Evolutionary conservation across 2,329 filamentous ascomycete species (phyloP).

Genomic region (Stylonectria norvegica): DNA sequence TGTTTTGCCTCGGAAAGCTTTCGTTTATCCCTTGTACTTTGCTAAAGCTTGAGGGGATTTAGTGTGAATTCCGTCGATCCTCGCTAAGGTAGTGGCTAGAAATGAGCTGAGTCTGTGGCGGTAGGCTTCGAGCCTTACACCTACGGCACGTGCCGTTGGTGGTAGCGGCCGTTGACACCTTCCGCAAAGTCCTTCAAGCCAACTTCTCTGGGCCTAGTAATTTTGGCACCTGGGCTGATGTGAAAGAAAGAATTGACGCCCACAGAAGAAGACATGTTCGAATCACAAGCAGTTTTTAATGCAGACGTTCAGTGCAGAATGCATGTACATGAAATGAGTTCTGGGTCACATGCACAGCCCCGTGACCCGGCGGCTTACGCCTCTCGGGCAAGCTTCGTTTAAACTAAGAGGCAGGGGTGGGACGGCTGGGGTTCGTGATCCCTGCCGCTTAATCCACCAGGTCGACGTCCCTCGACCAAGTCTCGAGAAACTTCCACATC

Average conservation of each 20-base stretch:
- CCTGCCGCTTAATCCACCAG: background rate
- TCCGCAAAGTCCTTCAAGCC: background rate
- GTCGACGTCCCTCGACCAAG: constrained; percentile 28
- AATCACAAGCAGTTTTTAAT: no score
- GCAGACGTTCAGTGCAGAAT: no score
- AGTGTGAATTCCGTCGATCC: constrained; percentile 7
- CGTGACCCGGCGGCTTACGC: constrained; percentile 17
- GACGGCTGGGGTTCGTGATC: constrained; percentile 11
- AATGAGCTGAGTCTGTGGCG: background rate
- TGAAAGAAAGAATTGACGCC: background rate
- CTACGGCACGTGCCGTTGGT: background rate
- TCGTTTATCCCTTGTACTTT: background rate
- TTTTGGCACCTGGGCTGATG: background rate
- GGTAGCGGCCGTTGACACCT: background rate
- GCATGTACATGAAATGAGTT: no score
- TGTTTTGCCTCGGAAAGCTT: constrained; percentile 9
- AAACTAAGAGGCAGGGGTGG: constrained; percentile 26
- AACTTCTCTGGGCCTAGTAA: background rate
- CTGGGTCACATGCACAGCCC: constrained; percentile 19
- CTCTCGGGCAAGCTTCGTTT: constrained; percentile 28
- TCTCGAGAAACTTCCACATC: constrained; percentile 42
- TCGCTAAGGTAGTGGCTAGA: background rate
- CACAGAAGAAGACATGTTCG: background rate
- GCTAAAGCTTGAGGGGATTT: constrained; percentile 1
- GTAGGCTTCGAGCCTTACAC: no score